phyloP scores from a whole-genome alignment of 371 early-diverging fungal species.

The Syncephalis plumigaleata region DNA sequence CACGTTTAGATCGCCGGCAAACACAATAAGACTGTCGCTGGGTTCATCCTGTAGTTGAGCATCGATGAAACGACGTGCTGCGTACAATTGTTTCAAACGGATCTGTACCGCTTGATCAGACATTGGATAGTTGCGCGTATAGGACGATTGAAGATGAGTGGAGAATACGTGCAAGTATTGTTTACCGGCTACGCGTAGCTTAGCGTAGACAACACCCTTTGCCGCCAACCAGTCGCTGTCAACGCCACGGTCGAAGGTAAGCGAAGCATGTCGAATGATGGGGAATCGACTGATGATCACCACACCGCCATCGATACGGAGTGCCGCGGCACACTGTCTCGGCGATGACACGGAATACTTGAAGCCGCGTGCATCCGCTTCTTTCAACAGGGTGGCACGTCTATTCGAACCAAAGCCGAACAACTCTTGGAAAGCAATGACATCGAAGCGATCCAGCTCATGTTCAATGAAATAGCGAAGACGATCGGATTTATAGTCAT shows the following conservation, averaged over 20 bases:
- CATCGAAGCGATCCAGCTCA: constrained; percentile 47
- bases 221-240: constrained; percentile 24
- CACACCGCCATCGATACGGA: constrained; percentile 61
- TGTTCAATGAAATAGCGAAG: constrained; percentile 39
- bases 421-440: constrained; percentile 71
- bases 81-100: constrained; percentile 35
- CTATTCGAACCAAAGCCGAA: constrained; percentile 54
- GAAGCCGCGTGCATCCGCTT: constrained; percentile 47
- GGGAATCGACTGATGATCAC: constrained; percentile 53
- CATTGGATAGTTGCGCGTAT: constrained; percentile 19
- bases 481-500: constrained; percentile 60
- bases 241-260: constrained; percentile 45
- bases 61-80: constrained; percentile 39
- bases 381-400: constrained; percentile 22
- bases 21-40: constrained; percentile 26
- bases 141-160: constrained; percentile 69
- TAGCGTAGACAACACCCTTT: constrained; percentile 68
- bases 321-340: constrained; percentile 33
- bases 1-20: constrained; percentile 63
- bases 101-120: constrained; percentile 28
- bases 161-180: constrained; percentile 46
- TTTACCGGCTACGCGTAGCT: constrained; percentile 24
- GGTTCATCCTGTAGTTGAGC: constrained; percentile 12
- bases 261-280: constrained; percentile 26
- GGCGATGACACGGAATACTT: constrained; percentile 29